Percentiles rank a stretch among this genome's conserved stretches.
These are phyloP conservation scores for Diaporthe batatas DNA, from an alignment of 2,329 filamentous ascomycete species.

Conservation along the genomic window DNA sequence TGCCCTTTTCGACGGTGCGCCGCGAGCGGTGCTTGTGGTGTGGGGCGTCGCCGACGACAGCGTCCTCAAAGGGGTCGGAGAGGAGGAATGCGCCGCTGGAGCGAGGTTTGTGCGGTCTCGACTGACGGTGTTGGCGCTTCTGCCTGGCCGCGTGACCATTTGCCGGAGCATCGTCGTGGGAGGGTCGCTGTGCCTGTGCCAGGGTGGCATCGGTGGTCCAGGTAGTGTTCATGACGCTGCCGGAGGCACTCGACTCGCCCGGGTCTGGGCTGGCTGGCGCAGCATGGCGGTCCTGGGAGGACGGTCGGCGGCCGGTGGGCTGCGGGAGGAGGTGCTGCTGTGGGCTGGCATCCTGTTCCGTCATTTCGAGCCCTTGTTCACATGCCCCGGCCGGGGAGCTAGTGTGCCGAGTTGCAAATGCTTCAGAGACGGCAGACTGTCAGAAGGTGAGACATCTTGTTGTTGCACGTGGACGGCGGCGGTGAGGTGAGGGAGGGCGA, in stretches of 20 bases:
- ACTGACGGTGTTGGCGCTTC: conserved; percentile 37
- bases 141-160: conserved; percentile 6
- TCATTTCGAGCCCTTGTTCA: conserved; percentile 42
- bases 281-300: conserved; percentile 29
- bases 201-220: conserved; percentile 42
- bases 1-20: conserved; percentile 38
- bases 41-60: conserved; percentile 51
- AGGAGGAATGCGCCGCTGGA: conserved; percentile 66
- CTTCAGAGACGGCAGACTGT: conserved; percentile 35
- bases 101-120: conserved; percentile 57
- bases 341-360: conserved; percentile 41
- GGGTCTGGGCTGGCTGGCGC: conserved; percentile 55
- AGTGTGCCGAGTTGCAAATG: conserved; percentile 24
- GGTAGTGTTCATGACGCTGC: conserved; percentile 46
- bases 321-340: conserved; percentile 37
- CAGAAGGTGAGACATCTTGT: conserved; percentile 38
- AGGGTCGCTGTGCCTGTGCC: conserved; percentile 43
- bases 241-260: conserved; percentile 59
- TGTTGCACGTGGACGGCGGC: conserved; percentile 31
- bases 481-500: no score
- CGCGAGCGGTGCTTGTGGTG: conserved; percentile 42
- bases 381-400: conserved; percentile 35
- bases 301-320: conserved; percentile 12
- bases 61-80: conserved; percentile 54
- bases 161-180: conserved; percentile 31